A percentile compares a stretch with the other conserved stretches of the same genome.
Evolutionary conservation across 805 yeast genomes (phyloP).

Genomic region (Yarrowia osloensis): DNA sequence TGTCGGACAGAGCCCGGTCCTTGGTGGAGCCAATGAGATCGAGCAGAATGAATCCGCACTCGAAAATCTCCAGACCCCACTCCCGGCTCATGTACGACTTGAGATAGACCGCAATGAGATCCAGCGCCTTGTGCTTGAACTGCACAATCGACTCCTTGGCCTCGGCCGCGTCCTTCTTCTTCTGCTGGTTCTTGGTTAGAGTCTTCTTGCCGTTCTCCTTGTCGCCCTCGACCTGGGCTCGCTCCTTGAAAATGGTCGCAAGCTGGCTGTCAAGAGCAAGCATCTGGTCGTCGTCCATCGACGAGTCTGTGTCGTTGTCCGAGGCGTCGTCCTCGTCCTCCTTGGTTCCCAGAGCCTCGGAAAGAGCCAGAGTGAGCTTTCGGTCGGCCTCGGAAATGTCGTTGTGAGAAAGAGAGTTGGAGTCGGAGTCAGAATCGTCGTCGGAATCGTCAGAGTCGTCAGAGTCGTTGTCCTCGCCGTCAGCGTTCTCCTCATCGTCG

Average conservation of each 20-base stretch:
- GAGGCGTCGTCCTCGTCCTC: constrained; percentile 32
- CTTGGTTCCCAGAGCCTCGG: constrained; percentile 36
- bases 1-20: constrained; percentile 69
- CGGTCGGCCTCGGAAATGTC: constrained; percentile 45
- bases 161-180: constrained; percentile 67
- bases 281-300: constrained; percentile 97
- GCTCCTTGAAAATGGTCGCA: constrained; percentile 78
- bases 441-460: constrained; percentile 44
- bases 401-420: constrained; percentile 36
- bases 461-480: constrained; percentile 42
- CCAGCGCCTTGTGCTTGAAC: constrained; percentile 77
- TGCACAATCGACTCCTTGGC: constrained; percentile 79
- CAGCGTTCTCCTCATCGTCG: constrained; percentile 38
- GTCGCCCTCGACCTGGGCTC: constrained; percentile 55
- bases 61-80: constrained; percentile 44
- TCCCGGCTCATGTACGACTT: constrained; percentile 46
- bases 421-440: constrained; percentile 44
- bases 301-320: constrained; percentile 51
- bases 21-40: constrained; percentile 64
- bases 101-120: constrained; percentile 66
- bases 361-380: constrained; percentile 45
- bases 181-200: constrained; percentile 28
- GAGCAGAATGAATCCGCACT: constrained; percentile 55
- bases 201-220: constrained; percentile 55
- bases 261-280: constrained; percentile 86